Evolutionary conservation across 345 rosid species (phyloP), one percentile per base, ranked within the genome.

Genomic region (Pseudoturritis turrita): DNA sequence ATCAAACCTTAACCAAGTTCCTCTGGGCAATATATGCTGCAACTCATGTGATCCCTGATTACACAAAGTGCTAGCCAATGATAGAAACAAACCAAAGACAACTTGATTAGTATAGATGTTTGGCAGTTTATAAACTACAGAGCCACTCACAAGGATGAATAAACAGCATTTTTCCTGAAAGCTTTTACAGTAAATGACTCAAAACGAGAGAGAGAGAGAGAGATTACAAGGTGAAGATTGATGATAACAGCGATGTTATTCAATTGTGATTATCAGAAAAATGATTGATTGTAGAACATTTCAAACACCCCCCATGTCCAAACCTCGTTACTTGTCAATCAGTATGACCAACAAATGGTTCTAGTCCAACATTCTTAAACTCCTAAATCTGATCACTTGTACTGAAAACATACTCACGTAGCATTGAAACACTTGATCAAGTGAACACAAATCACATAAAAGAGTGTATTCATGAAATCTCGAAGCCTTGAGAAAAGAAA

Each of bases 1-100:
- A 78, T 89, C 92, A 68, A 93, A 90, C 76, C 79, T 85, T 79
- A 76, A 68, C 97, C 98, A 93, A 65, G 70, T 87, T 82, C 97
- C 98, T 57, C 74, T 78, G 9, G 97, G 97, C 33, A 93, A 70
- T 49, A 77, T 6, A 43, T 66, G 82, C 31, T 84, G 81, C 68
- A 82, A 64, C 65, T 74, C 77, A 43, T 81, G 87, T 13, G 79
- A 80, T 64, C 82, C 86, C 67, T 76, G 84, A 73, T 73, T 74
- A n/a, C 80, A 78, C 63, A 62, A 26, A 21, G 89, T 80, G 79
- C 97, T 90, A 68, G 70, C 56, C 33, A 76, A 79, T 43, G 19
- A 47, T 35, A 56, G 78, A 59, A 40, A 10, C 10, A 41, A 75
- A 43, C 49, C 18, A 52, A 35, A 14, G 15, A 18, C 12, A 68